Evolutionary conservation across 805 yeast species (phyloP).

Genomic region (Starmerella powellii): DNA sequence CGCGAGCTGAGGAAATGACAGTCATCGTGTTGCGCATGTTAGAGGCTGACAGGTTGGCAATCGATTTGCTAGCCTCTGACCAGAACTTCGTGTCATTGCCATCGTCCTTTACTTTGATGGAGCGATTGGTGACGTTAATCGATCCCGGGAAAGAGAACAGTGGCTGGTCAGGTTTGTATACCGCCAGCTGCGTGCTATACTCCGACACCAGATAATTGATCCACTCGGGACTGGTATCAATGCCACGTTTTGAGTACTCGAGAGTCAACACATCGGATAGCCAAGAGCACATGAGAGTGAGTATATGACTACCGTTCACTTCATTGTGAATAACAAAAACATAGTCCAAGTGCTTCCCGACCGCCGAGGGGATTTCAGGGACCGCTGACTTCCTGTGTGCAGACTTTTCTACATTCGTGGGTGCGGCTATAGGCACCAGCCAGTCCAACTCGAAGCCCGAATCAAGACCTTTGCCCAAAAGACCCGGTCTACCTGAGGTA

Average conservation of each 20-base stretch:
- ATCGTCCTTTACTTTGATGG: constrained; percentile 35
- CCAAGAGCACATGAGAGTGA: constrained; percentile 18
- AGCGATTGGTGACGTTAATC: constrained; percentile 43
- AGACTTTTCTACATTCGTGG: too few relatives aligned
- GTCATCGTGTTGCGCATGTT: constrained; percentile 54
- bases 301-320: constrained; percentile 18
- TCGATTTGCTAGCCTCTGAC: constrained; percentile 43
- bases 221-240: constrained; percentile 8
- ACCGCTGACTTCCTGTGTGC: too few relatives aligned
- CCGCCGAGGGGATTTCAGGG: not conserved
- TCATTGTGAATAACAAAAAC: constrained; percentile 21
- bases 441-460: constrained; percentile 66
- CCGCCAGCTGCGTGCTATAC: constrained; percentile 11
- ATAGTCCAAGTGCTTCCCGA: constrained; percentile 25
- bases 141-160: constrained; percentile 43
- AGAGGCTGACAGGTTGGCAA: constrained; percentile 44
- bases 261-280: constrained; percentile 2
- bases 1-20: constrained; percentile 61
- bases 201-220: constrained; percentile 6
- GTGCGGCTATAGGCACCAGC: constrained; percentile 31
- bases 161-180: constrained; percentile 12
- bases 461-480: constrained; percentile 73
- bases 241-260: constrained; percentile 4
- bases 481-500: constrained; percentile 53
- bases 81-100: constrained; percentile 45